A percentile compares a stretch with the other conserved stretches of the same genome.
Evolutionary conservation across 768 basidiomycete genomes (phyloP).

Genomic region (Podaxis sp.): DNA sequence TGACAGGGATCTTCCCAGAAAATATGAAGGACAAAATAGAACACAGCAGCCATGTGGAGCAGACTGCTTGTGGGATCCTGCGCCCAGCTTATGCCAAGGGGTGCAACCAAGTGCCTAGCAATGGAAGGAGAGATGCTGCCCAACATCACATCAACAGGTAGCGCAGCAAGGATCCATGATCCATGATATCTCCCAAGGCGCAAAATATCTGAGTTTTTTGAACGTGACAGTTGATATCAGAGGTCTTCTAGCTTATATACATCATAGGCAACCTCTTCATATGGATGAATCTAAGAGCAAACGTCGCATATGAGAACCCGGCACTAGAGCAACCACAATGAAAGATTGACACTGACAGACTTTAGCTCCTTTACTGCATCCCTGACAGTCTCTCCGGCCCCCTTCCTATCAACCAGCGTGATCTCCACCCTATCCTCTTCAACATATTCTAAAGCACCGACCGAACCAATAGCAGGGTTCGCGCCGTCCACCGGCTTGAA

Average conservation of each 20-base stretch:
- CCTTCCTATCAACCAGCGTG: slow-evolving; percentile 37
- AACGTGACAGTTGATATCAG: slow-evolving; percentile 21
- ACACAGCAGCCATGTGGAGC: neutral
- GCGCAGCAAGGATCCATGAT: neutral
- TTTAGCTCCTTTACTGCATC: slow-evolving; percentile 45
- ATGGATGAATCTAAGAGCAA: slow-evolving; percentile 46
- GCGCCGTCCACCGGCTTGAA: slow-evolving; percentile 42
- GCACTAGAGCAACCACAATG: neutral
- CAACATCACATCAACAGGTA: neutral
- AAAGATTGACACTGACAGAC: slow-evolving; percentile 33
- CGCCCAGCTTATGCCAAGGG: neutral
- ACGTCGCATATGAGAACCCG: neutral
- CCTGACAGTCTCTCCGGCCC: slow-evolving; percentile 33
- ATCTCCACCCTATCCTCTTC: slow-evolving; percentile 58
- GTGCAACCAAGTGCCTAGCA: neutral
- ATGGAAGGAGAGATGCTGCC: neutral
- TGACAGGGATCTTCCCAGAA: neutral
- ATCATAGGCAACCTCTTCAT: slow-evolving; percentile 59
- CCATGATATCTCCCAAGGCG: neutral
- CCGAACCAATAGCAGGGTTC: slow-evolving; percentile 43
- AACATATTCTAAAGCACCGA: slow-evolving; percentile 44
- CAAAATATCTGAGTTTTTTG: neutral
- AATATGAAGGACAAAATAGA: slow-evolving; percentile 3
- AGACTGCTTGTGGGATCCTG: neutral
- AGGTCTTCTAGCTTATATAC: slow-evolving; percentile 50